These are phyloP conservation scores for Nemophila menziesii DNA, from an alignment of 257 asterid genomes.

Conservation along the genomic window DNA sequence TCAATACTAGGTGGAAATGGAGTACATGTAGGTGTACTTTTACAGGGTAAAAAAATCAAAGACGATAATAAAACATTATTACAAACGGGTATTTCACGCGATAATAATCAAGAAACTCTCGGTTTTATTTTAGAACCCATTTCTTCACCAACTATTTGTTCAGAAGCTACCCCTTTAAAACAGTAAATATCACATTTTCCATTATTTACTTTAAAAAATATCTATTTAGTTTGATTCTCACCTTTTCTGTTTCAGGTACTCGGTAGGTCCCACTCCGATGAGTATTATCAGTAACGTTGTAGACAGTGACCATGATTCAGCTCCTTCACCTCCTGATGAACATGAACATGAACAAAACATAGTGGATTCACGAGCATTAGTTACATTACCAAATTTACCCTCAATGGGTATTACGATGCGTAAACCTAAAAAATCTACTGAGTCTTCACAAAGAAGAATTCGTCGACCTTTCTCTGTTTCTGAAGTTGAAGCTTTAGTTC, in stretches of 20 bases:
- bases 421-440: conserved; percentile 38
- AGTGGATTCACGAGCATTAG: conserved; percentile 55
- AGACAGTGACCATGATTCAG: conserved; percentile 73
- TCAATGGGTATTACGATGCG: conserved; percentile 37
- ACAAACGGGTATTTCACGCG: conserved; percentile 60
- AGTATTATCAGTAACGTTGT: conserved; percentile 37
- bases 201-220: too few relatives aligned
- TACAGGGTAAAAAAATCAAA: conserved; percentile 62
- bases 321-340: conserved; percentile 51
- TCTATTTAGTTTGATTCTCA: too few relatives aligned
- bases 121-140: conserved; percentile 57
- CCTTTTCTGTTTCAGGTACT: too few relatives aligned
- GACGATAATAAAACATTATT: conserved; percentile 53
- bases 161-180: conserved; percentile 1
- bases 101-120: conserved; percentile 37
- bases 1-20: conserved; percentile 54
- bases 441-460: conserved; percentile 67
- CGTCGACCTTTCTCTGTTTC: conserved; percentile 84
- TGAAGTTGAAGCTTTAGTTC: conserved; percentile 91
- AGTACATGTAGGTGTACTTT: conserved; percentile 57
- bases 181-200: conserved; percentile 4
- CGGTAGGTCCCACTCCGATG: too few relatives aligned
- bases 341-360: too few relatives aligned
- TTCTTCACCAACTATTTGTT: conserved; percentile 4
- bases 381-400: conserved; percentile 27